These are phyloP conservation scores for Colletotrichum sp. DNA, from an alignment of 2,329 filamentous ascomycete species.

Conservation along the genomic window DNA sequence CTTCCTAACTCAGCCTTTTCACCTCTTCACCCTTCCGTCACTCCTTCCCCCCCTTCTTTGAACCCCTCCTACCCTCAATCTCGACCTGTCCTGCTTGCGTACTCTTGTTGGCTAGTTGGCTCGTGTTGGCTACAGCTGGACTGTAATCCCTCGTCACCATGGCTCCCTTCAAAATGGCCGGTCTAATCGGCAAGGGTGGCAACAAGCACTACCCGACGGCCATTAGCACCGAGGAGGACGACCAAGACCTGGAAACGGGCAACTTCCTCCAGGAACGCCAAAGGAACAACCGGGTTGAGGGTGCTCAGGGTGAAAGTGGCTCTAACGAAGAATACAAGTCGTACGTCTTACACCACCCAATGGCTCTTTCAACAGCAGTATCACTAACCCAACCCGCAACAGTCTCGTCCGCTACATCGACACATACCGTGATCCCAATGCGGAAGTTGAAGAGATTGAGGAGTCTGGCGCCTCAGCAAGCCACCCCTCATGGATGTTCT, in stretches of 20 bases:
- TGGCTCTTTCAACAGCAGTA: not conserved
- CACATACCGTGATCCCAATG: slow-evolving; percentile 39
- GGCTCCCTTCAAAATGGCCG: slow-evolving; percentile 21
- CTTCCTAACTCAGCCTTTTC: not conserved
- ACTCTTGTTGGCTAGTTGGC: slow-evolving; percentile 4
- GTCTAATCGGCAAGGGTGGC: slow-evolving; percentile 21
- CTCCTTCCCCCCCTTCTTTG: slow-evolving; percentile 9
- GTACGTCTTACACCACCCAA: slow-evolving; percentile 12
- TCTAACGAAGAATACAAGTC: slow-evolving; percentile 20
- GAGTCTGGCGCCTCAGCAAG: slow-evolving; percentile 27
- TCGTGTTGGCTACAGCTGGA: slow-evolving; percentile 18
- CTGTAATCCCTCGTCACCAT: slow-evolving; percentile 17
- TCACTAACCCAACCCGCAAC: not conserved
- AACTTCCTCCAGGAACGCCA: slow-evolving; percentile 21
- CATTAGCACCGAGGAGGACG: slow-evolving; percentile 19
- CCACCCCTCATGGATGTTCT: slow-evolving; percentile 41
- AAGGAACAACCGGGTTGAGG: slow-evolving; percentile 19
- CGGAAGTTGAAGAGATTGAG: slow-evolving; percentile 32
- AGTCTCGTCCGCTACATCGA: slow-evolving; percentile 36
- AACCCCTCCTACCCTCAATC: not conserved
- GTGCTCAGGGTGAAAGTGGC: slow-evolving; percentile 10
- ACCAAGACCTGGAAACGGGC: slow-evolving; percentile 21
- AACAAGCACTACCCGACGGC: slow-evolving; percentile 21
- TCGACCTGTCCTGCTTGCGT: slow-evolving; percentile 7
- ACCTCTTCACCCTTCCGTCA: slow-evolving; percentile 14